These are phyloP conservation scores for Acanthamoeba healyi DNA, from an alignment of 208 protist genomes.

Conservation along the genomic window DNA sequence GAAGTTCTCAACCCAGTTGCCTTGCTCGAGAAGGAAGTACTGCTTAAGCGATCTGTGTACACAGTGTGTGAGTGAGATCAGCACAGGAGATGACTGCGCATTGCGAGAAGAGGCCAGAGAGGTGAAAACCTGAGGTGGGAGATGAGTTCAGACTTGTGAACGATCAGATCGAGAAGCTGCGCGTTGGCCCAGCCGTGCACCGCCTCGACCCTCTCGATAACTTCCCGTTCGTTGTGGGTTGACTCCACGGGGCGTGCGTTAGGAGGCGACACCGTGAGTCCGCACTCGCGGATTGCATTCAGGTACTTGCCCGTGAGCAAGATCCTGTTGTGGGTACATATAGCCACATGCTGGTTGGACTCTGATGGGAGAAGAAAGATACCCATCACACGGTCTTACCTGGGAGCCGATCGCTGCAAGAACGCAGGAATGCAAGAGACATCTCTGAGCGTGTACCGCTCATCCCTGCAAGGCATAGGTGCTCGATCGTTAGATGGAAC, in stretches of 20 bases:
- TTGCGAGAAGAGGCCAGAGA: too few species aligned
- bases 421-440: slow-evolving; percentile 6
- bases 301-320: slow-evolving; percentile 63
- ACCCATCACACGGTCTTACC: background rate
- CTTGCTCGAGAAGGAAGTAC: slow-evolving; percentile 67
- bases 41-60: slow-evolving; percentile 1
- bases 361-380: too few species aligned
- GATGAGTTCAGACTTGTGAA: slow-evolving; percentile 27
- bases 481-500: background rate
- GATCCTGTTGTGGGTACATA: background rate
- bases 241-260: background rate
- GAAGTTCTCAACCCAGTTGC: slow-evolving; percentile 39
- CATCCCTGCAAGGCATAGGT: slow-evolving; percentile 4
- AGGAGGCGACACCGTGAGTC: background rate
- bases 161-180: slow-evolving; percentile 9
- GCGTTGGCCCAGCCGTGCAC: slow-evolving; percentile 44
- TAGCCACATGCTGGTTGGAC: background rate
- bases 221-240: slow-evolving; percentile 29
- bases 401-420: background rate
- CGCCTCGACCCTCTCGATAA: slow-evolving; percentile 25
- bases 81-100: background rate
- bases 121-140: slow-evolving; percentile 6
- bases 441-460: slow-evolving; percentile 47
- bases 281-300: slow-evolving; percentile 53
- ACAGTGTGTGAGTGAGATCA: background rate